Evolutionary conservation across 495 filamentous ascomycete species (phyloP), one percentile per base, ranked within the genome.

Genomic region (Bombardia bombarda): DNA sequence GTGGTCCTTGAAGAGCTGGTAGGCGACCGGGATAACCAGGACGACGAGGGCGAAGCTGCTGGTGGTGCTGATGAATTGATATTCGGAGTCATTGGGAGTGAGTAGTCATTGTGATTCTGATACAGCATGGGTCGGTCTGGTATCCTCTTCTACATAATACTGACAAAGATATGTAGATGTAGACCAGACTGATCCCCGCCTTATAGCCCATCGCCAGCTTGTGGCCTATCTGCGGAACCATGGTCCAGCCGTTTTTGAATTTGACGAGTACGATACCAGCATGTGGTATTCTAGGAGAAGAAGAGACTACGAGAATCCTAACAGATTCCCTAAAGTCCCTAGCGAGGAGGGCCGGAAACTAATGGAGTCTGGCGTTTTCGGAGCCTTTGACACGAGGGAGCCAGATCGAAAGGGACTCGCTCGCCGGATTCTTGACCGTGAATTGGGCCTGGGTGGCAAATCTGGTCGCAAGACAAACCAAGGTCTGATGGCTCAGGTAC

Each of bases 321-420:
- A 74, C 40, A 53, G 59, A 26, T 85, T 83, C 42, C 86, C 88
- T 14, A 80, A 80, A 43, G 78, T 93, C 0, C 89, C 89, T 0
- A 90, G 81, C 52, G 80, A 87, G 5, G 70, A 78, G 42, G 89
- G 89, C 8, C 70, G 59, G 41, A 74, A 80, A 42, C 63, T 95
- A 50, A 94, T 95, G 89, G 66, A 75, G 20, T 80, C 80, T 13
- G 89, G 89, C 1, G 69, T 67, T 4, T 95, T 93, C 55, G 89
- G 89, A 3, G 69, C 68, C 17, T 82, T 75, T 41, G 69, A 77
- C 36, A 58, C 68, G 33, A 69, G 70, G 17, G 58, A 73, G 69
- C 49, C 75, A 54, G 32, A 60, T 58, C 7, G 71, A 38, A 76
- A 67, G 42, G 67, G 76, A 13, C 58, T 94, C 10, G 74, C 83